A percentile compares a stretch with the other conserved stretches of the same genome.
Conservation (phyloP, 805 yeast species). For the Dipodascopsis uninucleata region DNA sequence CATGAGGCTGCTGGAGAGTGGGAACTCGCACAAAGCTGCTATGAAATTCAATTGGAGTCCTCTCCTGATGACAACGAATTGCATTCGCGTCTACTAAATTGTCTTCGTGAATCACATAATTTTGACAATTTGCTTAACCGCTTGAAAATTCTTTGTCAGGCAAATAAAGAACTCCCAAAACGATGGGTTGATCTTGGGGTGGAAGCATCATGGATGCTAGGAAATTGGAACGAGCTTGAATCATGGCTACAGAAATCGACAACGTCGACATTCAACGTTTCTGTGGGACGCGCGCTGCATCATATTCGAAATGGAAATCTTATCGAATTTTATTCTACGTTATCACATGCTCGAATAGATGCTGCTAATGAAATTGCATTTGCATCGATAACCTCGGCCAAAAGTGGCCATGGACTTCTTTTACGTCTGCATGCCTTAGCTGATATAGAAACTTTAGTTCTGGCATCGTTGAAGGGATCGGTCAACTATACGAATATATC, state of each 20-base stretch:
- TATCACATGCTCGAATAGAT: constrained; percentile 51
- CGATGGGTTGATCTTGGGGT: constrained; percentile 68
- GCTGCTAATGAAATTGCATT: constrained; percentile 60
- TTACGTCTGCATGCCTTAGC: constrained; percentile 58
- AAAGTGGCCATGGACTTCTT: constrained; percentile 47
- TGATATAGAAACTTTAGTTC: constrained; percentile 49
- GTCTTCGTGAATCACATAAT: constrained; percentile 71
- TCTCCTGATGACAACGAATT: constrained; percentile 30
- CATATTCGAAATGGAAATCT: constrained; percentile 41
- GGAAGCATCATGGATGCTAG: constrained; percentile 68
- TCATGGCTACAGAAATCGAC: constrained; percentile 61
- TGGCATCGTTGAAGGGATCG: constrained; percentile 4
- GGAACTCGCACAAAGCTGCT: constrained; percentile 82
- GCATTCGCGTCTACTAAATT: constrained; percentile 59
- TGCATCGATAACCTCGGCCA: constrained; percentile 48
- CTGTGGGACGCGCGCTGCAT: constrained; percentile 60
- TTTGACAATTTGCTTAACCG: constrained; percentile 61
- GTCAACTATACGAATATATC: constrained; percentile 21
- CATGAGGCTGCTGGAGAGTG: constrained; percentile 83
- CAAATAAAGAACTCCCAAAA: constrained; percentile 37
- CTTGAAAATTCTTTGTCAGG: constrained; percentile 39
- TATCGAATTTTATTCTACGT: constrained; percentile 39
- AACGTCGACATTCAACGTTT: constrained; percentile 49
- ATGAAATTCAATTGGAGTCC: constrained; percentile 50
- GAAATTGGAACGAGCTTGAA: constrained; percentile 48